Evolutionary conservation across 768 basidiomycete species (phyloP), one percentile per base, ranked within the genome.

Genomic region (Leccinum imitatum): DNA sequence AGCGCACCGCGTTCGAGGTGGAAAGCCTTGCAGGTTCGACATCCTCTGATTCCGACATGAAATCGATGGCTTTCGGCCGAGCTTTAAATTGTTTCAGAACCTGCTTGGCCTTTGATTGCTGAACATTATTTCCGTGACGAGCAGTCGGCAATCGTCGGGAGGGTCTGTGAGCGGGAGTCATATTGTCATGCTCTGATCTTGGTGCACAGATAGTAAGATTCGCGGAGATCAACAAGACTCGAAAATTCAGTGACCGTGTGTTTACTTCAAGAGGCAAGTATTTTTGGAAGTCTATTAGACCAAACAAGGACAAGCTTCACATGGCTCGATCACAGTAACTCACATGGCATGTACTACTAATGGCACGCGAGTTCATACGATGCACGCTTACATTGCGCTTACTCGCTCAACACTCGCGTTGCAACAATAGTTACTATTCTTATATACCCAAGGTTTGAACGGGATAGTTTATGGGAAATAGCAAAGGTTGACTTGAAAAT

Each of bases 21-120:
- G 53, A 44, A 53, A 27, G 54, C 30, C 30, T 30, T 23, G 19
- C 17, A 2, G 8, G 41, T 30, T 46, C 56, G 15, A 35, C 25
- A 19, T 31, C 27, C 46, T 65, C 59, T 6, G 69, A 46, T 7
- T 58, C 60, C 4, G 67, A 58, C 50, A 62, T 19, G 46, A 67
- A 69, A 56, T 66, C 56, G 11, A 59, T 13, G 10, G 65, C 60
- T 54, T 65, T 69, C 5, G 59, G 62, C 52, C 63, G 69, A 21
- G 59, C 27, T 47, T 30, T 30, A 3, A 30, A 30, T 30, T n/a
- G 60, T 56, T 50, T 60, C 17, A 59, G 35, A 10, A 37, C 17
- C 21, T 37, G 58, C 13, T 13, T 5, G 31, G 58, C 21, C 30
- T 47, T 62, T 23, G 70, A 62, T 13, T 21, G 47, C 11, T 3